Conservation (phyloP, 2,329 filamentous ascomycete species). For the Penicillium sp. region DNA sequence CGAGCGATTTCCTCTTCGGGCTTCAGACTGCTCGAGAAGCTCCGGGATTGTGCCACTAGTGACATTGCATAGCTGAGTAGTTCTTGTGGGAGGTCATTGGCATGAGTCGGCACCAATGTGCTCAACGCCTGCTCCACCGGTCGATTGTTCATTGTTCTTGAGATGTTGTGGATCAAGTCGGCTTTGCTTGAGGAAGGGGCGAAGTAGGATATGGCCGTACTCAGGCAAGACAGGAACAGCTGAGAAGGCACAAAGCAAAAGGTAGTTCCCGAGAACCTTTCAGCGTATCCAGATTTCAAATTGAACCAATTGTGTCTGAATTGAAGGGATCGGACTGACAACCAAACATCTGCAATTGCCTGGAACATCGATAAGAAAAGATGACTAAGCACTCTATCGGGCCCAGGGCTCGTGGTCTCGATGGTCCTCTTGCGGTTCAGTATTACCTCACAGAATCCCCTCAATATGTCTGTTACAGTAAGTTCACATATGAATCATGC, state of each 20-base stretch:
- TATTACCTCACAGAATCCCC: not conserved
- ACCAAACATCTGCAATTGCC: conserved; percentile 5
- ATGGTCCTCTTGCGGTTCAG: conserved; percentile 5
- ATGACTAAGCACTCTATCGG: conserved; percentile 22
- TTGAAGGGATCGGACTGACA: conserved; percentile 1
- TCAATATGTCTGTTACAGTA: conserved; percentile 38
- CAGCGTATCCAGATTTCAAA: not conserved
- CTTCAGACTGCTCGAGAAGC: conserved; percentile 73
- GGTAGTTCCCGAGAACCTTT: not conserved
- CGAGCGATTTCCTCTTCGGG: conserved; percentile 85
- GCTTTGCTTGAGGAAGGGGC: not conserved
- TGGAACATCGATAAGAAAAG: conserved; percentile 9
- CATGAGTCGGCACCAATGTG: conserved; percentile 72
- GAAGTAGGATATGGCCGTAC: not conserved
- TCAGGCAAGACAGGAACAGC: not conserved
- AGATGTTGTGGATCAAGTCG: not conserved
- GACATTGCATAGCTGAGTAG: conserved; percentile 71
- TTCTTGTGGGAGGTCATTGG: conserved; percentile 64
- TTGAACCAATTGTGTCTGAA: not conserved
- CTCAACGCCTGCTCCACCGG: conserved; percentile 71
- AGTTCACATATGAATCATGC: conserved; percentile 8
- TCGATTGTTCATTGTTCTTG: conserved; percentile 62
- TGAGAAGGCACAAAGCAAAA: too few species aligned
- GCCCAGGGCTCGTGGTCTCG: not conserved
- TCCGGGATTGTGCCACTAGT: conserved; percentile 76